phyloP scores from a whole-genome alignment of 495 filamentous ascomycete genomes.

The Tuber indicum region DNA sequence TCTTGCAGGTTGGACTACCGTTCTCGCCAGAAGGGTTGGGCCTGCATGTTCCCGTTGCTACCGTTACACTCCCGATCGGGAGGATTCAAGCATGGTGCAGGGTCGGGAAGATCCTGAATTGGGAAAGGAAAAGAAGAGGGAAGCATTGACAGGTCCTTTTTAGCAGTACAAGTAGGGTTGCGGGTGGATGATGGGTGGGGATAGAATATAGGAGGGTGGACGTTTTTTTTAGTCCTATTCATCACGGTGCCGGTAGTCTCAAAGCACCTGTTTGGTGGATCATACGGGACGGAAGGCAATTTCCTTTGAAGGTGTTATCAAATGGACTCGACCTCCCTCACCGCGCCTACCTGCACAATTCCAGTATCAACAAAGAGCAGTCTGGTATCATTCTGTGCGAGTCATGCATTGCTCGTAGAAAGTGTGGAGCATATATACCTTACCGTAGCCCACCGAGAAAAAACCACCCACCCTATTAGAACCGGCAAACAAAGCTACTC shows the following conservation, averaged over 20 bases:
- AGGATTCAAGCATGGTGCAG: not conserved
- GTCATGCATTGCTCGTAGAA: not conserved
- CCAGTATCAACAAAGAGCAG: not conserved
- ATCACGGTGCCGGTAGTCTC: not conserved
- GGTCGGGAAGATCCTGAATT: not conserved
- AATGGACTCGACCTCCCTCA: not conserved
- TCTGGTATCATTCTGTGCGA: not conserved
- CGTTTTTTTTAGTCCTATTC: not conserved
- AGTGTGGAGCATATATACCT: not conserved
- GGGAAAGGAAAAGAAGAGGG: not conserved
- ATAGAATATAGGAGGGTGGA: not conserved
- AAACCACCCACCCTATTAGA: too few species aligned
- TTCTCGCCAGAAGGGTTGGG: not conserved
- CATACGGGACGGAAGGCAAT: not conserved
- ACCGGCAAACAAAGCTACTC: not conserved
- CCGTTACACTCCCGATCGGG: not conserved
- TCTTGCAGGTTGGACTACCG: not conserved
- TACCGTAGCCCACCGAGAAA: not conserved
- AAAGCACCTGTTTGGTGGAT: not conserved
- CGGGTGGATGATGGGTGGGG: not conserved
- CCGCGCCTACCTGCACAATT: not conserved
- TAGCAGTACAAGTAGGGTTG: not conserved
- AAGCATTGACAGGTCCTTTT: not conserved
- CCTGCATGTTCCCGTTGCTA: not conserved
- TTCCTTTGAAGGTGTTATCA: not conserved